Evolutionary conservation across 2,329 filamentous ascomycete genomes (phyloP), one percentile per base, ranked within the genome.

Genomic region (Thielaviopsis punctulata): DNA sequence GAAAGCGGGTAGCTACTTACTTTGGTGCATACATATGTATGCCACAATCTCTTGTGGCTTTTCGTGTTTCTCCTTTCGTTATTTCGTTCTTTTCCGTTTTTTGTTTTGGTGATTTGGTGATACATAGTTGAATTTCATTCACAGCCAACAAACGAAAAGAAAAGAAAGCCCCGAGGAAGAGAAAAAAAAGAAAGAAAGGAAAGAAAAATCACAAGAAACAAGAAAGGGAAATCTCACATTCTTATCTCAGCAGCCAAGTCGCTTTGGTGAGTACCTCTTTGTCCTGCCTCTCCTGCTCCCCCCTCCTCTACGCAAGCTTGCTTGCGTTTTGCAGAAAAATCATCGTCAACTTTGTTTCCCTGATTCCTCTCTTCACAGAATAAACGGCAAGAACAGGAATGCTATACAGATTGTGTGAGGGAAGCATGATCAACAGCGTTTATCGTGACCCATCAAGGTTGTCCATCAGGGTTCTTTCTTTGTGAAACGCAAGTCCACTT

Each of bases 391-490:
- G 30, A 36, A 36, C 30, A n/a, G 9, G 2, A 33, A 12, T 10
- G 9, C 27, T n/a, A n/a, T n/a, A n/a, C n/a, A n/a, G n/a, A n/a
- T n/a, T 5, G 27, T 12, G 9, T 12, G 15, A 3, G 4, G 27
- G 15, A 12, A 33, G 27, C 27, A 33, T 15, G n/a, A n/a, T 7
- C 13, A 36, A 36, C 13, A 36, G 30, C 30, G 30, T n/a, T 36
- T 3, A n/a, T n/a, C n/a, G n/a, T n/a, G n/a, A n/a, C 30, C 30
- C 30, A 36, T 36, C 30, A 36, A 36, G 25, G 19, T 49, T 41
- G 53, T 15, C 53, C 53, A 55, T 55, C 53, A 55, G 51, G 53
- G 53, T 55, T 52, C 50, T 30, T 27, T n/a, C 18, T n/a, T n/a
- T n/a, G 15, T 23, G 22, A 23, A 23, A 45, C 12, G 41, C 41